Percentiles rank a stretch among this genome's conserved stretches.
Evolutionary conservation across 2,329 filamentous ascomycete species (phyloP).

Genomic region (Cadophora malorum): DNA sequence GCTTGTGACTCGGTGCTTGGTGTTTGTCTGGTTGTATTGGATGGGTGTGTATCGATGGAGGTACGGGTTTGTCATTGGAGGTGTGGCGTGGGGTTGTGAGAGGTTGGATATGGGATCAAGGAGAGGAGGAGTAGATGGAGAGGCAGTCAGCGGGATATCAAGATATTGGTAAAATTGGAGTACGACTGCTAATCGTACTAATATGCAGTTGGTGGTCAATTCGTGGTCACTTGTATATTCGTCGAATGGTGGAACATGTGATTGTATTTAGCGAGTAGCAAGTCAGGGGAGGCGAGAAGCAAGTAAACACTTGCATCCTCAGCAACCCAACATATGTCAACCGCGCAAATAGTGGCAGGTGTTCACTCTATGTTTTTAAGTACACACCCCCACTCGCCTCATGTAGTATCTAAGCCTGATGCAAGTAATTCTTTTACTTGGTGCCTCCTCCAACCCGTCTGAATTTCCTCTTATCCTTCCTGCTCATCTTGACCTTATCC

Average conservation of each 20-base stretch:
- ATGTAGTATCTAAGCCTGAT: background rate
- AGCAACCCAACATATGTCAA: background rate
- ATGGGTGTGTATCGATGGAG: background rate
- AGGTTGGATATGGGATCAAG: background rate
- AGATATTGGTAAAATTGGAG: too few species aligned
- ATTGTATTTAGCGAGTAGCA: slow-evolving; percentile 9
- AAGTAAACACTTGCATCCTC: background rate
- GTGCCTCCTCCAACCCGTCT: slow-evolving; percentile 58
- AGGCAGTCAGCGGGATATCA: background rate
- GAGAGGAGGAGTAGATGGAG: background rate
- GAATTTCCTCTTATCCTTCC: slow-evolving; percentile 78
- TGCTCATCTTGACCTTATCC: slow-evolving; percentile 72
- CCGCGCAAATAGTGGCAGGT: background rate
- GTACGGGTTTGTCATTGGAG: slow-evolving; percentile 15
- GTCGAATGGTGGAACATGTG: background rate
- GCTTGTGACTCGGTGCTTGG: background rate
- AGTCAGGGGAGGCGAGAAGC: background rate
- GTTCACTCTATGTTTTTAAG: background rate
- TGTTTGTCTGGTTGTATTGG: background rate
- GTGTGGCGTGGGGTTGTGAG: slow-evolving; percentile 11
- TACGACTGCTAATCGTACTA: too few species aligned
- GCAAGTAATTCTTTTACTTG: slow-evolving; percentile 26
- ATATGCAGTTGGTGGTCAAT: background rate
- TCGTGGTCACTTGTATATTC: background rate
- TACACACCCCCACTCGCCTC: background rate